Conservation (phyloP, 441 rosid species). For the California macrophylla region DNA sequence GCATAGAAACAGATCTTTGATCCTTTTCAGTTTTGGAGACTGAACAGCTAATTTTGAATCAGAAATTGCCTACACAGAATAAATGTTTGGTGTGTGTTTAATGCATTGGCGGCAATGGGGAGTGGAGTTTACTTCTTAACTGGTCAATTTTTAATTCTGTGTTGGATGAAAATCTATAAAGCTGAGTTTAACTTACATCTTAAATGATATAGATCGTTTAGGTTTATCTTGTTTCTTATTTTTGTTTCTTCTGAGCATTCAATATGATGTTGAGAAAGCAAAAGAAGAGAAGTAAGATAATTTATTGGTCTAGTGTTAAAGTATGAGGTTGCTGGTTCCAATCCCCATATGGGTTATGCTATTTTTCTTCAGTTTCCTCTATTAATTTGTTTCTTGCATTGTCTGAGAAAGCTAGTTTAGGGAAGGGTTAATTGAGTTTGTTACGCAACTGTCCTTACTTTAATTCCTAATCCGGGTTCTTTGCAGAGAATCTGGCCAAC, state of each 20-base stretch:
- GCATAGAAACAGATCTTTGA: not conserved
- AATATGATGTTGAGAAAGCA: not conserved
- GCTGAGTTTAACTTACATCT: not conserved
- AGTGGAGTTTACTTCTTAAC: not conserved
- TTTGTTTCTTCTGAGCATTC: not conserved
- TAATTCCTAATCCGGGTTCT: not conserved
- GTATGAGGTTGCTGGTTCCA: too few species aligned
- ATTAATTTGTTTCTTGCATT: not conserved
- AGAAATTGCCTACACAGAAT: not conserved
- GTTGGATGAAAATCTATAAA: not conserved
- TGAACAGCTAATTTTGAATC: too few species aligned
- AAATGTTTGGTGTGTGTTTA: not conserved
- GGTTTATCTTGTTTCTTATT: too few species aligned
- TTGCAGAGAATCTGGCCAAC: conserved; percentile 48
- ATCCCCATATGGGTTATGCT: not conserved
- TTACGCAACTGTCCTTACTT: not conserved
- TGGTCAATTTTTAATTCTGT: not conserved
- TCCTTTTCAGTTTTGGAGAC: too few species aligned
- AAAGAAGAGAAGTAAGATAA: not conserved
- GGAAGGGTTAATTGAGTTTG: conserved; percentile 8
- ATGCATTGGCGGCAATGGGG: not conserved
- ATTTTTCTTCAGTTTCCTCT: not conserved
- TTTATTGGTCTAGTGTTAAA: not conserved
- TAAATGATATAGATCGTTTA: not conserved
- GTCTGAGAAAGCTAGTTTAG: conserved; percentile 9